These are phyloP conservation scores for Aegilops speltoides DNA, from an alignment of 176 grass and related monocot genomes.

Conservation along the genomic window DNA sequence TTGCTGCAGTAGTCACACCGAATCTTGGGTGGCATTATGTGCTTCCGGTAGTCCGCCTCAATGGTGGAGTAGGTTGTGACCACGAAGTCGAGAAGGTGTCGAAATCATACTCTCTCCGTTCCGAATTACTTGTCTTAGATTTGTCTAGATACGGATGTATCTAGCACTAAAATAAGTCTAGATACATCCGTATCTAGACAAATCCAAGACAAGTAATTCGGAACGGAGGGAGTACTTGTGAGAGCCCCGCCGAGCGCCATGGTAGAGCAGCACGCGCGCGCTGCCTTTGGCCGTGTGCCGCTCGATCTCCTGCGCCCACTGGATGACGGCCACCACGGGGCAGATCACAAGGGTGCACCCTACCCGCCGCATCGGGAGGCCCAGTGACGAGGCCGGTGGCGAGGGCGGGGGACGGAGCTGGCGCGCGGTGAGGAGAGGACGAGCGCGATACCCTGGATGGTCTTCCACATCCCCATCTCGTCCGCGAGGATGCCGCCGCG, in stretches of 20 bases:
- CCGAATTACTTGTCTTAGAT: too few relatives aligned
- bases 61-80: slow-evolving; percentile 91
- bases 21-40: slow-evolving; percentile 79
- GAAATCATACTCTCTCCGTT: too few relatives aligned
- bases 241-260: slow-evolving; percentile 42
- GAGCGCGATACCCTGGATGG: slow-evolving; percentile 94
- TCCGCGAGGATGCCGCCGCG: slow-evolving; percentile 86
- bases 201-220: too few relatives aligned
- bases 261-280: slow-evolving; percentile 57
- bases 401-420: neutral
- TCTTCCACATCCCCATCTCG: slow-evolving; percentile 99
- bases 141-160: too few relatives aligned
- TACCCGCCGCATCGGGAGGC: neutral
- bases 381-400: neutral
- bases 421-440: slow-evolving; percentile 71
- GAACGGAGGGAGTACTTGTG: too few relatives aligned
- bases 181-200: too few relatives aligned
- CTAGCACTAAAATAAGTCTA: too few relatives aligned
- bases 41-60: slow-evolving; percentile 77
- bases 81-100: slow-evolving; percentile 69
- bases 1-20: slow-evolving; percentile 57
- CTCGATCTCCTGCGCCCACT: slow-evolving; percentile 87
- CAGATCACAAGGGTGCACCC: slow-evolving; percentile 82
- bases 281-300: slow-evolving; percentile 58
- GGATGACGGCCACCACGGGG: slow-evolving; percentile 82